Percentiles rank a stretch among this genome's conserved stretches.
Evolutionary conservation across 2,329 filamentous ascomycete species (phyloP).

Genomic region (Pseudogymnoascus sp.): DNA sequence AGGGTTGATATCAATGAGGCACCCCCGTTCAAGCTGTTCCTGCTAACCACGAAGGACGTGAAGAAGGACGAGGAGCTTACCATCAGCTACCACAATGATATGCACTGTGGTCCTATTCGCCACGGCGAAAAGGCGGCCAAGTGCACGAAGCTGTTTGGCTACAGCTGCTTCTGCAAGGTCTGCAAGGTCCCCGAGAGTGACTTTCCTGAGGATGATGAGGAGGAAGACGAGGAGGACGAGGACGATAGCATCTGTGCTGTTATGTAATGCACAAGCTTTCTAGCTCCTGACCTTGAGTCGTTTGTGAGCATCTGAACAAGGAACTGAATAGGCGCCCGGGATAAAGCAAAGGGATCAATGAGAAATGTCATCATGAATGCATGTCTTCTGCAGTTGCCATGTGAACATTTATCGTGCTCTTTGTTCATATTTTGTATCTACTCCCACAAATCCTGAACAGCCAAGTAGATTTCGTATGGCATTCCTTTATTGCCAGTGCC

Average conservation of each 20-base stretch:
- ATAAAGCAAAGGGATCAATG: slow-evolving; percentile 1
- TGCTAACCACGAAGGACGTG: neutral
- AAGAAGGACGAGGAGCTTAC: slow-evolving; percentile 1
- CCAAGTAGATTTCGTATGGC: neutral
- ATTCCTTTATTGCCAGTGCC: neutral
- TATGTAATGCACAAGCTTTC: neutral
- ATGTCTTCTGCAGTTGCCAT: neutral
- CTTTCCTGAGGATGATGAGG: neutral
- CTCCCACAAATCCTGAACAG: neutral
- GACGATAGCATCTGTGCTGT: neutral
- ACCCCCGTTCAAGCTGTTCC: neutral
- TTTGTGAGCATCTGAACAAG: neutral
- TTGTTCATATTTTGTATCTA: neutral
- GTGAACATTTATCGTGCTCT: neutral
- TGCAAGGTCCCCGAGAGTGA: neutral
- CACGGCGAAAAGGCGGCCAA: neutral
- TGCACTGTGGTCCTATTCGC: slow-evolving; percentile 5
- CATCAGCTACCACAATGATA: neutral
- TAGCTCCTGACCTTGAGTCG: neutral
- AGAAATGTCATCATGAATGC: neutral
- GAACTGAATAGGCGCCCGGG: neutral
- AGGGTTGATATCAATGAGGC: neutral
- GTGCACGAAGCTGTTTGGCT: slow-evolving; percentile 3
- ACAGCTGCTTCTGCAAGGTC: neutral
- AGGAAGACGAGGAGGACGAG: neutral